Percentiles rank a stretch among this genome's conserved stretches.
These are phyloP conservation scores for Sanghuangporus weigelae DNA, from an alignment of 1,284 basidiomycete genomes.

Conservation along the genomic window DNA sequence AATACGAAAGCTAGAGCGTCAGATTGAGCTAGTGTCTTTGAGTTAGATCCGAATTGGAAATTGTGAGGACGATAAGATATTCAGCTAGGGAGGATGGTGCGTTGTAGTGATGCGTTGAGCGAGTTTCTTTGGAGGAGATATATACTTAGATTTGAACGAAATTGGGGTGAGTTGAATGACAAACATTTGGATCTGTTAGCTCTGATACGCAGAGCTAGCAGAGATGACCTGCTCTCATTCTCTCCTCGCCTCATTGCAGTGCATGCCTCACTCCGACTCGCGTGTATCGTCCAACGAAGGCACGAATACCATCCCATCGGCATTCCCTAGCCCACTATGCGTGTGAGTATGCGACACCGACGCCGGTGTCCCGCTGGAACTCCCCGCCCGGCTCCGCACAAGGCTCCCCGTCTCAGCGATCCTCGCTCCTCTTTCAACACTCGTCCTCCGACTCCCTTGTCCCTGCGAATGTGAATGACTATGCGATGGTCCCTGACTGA, in stretches of 20 bases:
- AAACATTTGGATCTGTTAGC: too few species aligned
- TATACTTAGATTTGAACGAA: too few species aligned
- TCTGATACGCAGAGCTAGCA: not conserved
- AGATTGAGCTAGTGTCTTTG: too few species aligned
- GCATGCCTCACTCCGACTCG: not conserved
- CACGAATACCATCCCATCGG: conserved; percentile 5
- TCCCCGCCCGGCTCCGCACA: conserved; percentile 38
- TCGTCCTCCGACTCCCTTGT: conserved; percentile 42
- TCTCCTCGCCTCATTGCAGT: not conserved
- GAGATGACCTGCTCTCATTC: not conserved
- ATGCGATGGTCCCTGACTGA: conserved; percentile 23
- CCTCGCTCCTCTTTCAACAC: conserved; percentile 55
- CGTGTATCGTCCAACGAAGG: conserved; percentile 16
- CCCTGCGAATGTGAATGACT: not conserved
- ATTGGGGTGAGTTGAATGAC: too few species aligned
- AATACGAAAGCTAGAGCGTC: too few species aligned
- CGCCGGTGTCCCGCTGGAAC: not conserved
- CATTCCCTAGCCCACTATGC: not conserved
- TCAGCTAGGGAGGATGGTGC: too few species aligned
- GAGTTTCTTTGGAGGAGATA: too few species aligned
- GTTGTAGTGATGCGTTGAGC: too few species aligned
- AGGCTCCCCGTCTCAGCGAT: conserved; percentile 61
- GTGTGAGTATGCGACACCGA: not conserved
- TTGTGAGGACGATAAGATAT: too few species aligned
- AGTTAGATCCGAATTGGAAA: too few species aligned